A percentile compares a stretch with the other conserved stretches of the same genome.
These are phyloP conservation scores for Erodium moschatum DNA, from an alignment of 441 rosid genomes.

Conservation along the genomic window DNA sequence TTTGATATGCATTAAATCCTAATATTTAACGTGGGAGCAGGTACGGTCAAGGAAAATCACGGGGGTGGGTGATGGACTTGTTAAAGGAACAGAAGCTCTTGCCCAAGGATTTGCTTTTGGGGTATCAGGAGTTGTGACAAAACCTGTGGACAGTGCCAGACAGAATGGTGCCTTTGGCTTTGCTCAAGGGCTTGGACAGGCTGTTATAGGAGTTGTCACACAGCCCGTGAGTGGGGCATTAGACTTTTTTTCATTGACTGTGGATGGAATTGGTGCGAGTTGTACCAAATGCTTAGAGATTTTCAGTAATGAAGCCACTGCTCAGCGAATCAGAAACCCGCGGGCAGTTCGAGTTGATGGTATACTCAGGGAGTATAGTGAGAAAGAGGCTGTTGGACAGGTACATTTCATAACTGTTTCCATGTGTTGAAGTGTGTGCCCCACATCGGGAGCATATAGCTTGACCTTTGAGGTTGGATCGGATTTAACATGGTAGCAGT, in stretches of 20 bases:
- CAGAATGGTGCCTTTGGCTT: slow-evolving; percentile 83
- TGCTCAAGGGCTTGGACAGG: slow-evolving; percentile 95
- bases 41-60: slow-evolving; percentile 91
- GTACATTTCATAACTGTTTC: slow-evolving; percentile 27
- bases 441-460: too few relatives aligned
- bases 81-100: slow-evolving; percentile 96
- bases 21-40: slow-evolving; percentile 31
- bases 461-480: too few relatives aligned
- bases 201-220: slow-evolving; percentile 68
- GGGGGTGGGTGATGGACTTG: slow-evolving; percentile 89
- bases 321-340: slow-evolving; percentile 82
- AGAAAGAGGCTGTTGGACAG: slow-evolving; percentile 94
- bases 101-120: slow-evolving; percentile 99
- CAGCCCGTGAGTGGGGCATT: slow-evolving; percentile 97
- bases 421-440: not conserved
- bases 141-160: slow-evolving; percentile 92
- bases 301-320: slow-evolving; percentile 50
- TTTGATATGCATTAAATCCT: slow-evolving; percentile 10
- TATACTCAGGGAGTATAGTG: slow-evolving; percentile 72
- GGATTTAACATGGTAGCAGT: too few relatives aligned
- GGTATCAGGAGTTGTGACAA: slow-evolving; percentile 91
- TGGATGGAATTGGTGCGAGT: slow-evolving; percentile 94
- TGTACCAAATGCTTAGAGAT: slow-evolving; percentile 86
- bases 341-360: slow-evolving; percentile 78
- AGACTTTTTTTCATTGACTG: slow-evolving; percentile 91